These are phyloP conservation scores for Phanerochaete sordida DNA, from an alignment of 768 basidiomycete species.

Conservation along the genomic window DNA sequence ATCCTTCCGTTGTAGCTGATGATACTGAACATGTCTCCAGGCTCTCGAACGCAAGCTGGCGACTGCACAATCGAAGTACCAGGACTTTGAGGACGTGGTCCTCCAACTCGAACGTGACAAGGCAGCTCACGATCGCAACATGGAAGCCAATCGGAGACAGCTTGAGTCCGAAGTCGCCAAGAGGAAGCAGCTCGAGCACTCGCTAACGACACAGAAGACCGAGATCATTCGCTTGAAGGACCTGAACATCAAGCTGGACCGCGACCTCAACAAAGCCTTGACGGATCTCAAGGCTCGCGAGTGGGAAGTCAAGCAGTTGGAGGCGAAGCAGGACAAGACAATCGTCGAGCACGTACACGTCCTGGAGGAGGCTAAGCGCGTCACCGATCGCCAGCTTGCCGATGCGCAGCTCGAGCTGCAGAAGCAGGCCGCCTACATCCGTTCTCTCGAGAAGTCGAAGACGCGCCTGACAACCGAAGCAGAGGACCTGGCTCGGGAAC, in stretches of 20 bases:
- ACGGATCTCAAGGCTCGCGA: slow-evolving; percentile 78
- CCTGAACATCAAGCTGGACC: slow-evolving; percentile 65
- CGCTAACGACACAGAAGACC: slow-evolving; percentile 55
- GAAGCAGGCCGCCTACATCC: slow-evolving; percentile 70
- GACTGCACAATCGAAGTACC: slow-evolving; percentile 68
- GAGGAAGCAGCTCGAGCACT: slow-evolving; percentile 72
- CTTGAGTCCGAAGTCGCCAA: slow-evolving; percentile 71
- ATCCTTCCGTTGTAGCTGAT: background rate
- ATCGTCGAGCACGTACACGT: slow-evolving; percentile 98
- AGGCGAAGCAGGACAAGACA: slow-evolving; percentile 92
- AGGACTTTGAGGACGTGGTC: slow-evolving; percentile 85
- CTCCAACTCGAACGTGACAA: slow-evolving; percentile 83
- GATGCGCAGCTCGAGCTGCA: slow-evolving; percentile 78
- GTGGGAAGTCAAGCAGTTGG: slow-evolving; percentile 82
- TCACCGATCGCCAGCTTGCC: slow-evolving; percentile 87
- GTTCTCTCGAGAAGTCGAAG: slow-evolving; percentile 84
- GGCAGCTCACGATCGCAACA: slow-evolving; percentile 65
- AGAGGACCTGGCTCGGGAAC: slow-evolving; percentile 77
- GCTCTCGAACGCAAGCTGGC: slow-evolving; percentile 74
- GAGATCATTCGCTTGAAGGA: slow-evolving; percentile 71
- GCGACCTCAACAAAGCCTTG: slow-evolving; percentile 78
- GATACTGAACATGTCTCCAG: slow-evolving; percentile 34
- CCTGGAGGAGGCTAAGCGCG: slow-evolving; percentile 90
- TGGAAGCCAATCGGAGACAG: slow-evolving; percentile 68
- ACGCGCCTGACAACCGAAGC: slow-evolving; percentile 69